Conservation (phyloP, 1,139 yeast genomes). For the Eremothecium cymbalariae region DNA sequence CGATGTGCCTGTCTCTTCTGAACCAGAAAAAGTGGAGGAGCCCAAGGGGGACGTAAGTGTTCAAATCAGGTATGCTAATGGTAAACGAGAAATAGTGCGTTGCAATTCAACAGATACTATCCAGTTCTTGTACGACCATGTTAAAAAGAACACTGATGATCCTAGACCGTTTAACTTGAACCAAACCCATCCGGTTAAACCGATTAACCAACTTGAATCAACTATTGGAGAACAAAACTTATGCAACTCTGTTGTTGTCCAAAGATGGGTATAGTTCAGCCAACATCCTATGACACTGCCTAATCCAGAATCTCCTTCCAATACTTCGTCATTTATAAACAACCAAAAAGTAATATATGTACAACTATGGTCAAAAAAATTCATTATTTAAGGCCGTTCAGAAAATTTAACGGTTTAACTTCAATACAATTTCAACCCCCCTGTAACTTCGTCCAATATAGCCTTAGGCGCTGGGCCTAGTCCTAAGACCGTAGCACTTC, state of each 20-base stretch:
- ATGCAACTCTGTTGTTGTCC: constrained; percentile 81
- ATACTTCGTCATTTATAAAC: constrained; percentile 3
- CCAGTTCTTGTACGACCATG: constrained; percentile 62
- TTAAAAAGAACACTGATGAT: constrained; percentile 38
- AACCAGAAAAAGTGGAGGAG: constrained; percentile 27
- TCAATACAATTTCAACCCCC: constrained; percentile 65
- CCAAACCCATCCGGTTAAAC: constrained; percentile 77
- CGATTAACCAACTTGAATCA: constrained; percentile 49
- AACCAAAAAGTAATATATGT: constrained; percentile 1
- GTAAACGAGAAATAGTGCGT: constrained; percentile 56
- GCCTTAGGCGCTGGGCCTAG: constrained; percentile 94
- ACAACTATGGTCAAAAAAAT: not conserved
- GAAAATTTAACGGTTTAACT: not conserved
- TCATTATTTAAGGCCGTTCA: not conserved
- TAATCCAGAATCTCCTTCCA: not conserved
- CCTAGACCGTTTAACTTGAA: constrained; percentile 57
- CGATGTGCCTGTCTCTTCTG: constrained; percentile 10
- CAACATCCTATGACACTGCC: not conserved
- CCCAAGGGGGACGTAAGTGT: constrained; percentile 65
- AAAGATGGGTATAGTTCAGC: constrained; percentile 49
- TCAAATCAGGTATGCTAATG: constrained; percentile 81
- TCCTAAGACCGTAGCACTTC: constrained; percentile 90
- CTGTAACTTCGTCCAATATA: constrained; percentile 72
- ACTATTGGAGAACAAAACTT: constrained; percentile 70
- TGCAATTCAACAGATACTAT: constrained; percentile 63